A percentile compares a stretch with the other conserved stretches of the same genome.
Evolutionary conservation across 176 grass and related monocot genomes (phyloP).

Genomic region (Oryza brachyantha): DNA sequence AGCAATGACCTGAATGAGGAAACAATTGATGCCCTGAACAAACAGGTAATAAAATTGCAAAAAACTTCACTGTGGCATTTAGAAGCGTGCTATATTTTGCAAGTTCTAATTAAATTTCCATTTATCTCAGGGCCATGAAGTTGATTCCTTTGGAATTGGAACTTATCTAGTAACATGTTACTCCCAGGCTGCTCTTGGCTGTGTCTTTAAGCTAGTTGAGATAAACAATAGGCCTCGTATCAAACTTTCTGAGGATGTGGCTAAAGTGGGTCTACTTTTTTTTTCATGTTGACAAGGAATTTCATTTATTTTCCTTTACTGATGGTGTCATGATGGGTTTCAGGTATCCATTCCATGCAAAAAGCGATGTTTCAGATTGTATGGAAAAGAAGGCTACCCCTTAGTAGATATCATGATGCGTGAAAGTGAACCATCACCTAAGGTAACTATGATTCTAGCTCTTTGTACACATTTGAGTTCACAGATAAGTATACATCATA

Average conservation of each 20-base stretch:
- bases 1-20: conserved; percentile 99
- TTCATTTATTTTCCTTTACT: conserved; percentile 1
- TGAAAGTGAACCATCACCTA: conserved; percentile 82
- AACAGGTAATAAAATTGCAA: conserved; percentile 62
- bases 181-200: conserved; percentile 96
- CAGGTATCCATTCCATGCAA: conserved; percentile 99
- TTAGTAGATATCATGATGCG: conserved; percentile 94
- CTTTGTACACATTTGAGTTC: conserved; percentile 16
- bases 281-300: neutral
- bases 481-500: conserved; percentile 8
- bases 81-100: neutral
- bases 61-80: neutral
- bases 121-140: conserved; percentile 79
- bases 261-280: conserved; percentile 63
- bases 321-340: conserved; percentile 19
- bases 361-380: conserved; percentile 88
- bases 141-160: conserved; percentile 97
- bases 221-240: conserved; percentile 95
- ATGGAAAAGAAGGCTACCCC: conserved; percentile 87
- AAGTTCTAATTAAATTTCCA: conserved; percentile 3
- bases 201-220: conserved; percentile 99
- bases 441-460: conserved; percentile 39
- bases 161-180: conserved; percentile 97
- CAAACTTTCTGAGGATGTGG: conserved; percentile 95
- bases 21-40: conserved; percentile 97